These are phyloP conservation scores for Begonia masoniana DNA, from an alignment of 306 rosid genomes.

Conservation along the genomic window DNA sequence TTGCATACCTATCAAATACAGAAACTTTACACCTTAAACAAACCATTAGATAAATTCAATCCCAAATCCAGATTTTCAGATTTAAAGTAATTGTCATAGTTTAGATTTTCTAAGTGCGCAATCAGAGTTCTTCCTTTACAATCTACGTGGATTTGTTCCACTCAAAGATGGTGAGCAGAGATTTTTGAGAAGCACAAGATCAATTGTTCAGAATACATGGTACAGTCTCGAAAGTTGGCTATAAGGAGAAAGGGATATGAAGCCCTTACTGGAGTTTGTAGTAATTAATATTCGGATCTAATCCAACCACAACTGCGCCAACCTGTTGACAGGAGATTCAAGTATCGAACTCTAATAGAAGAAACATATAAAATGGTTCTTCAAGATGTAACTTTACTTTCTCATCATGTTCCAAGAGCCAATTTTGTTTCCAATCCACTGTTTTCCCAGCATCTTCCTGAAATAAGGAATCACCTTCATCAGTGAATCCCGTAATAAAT, in stretches of 20 bases:
- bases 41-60: no score
- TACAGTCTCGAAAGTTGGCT: no score
- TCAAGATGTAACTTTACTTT: slow-evolving; percentile 51
- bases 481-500: neutral
- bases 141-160: no score
- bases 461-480: slow-evolving; percentile 19
- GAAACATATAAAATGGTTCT: slow-evolving; percentile 12
- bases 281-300: slow-evolving; percentile 75
- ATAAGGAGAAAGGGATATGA: neutral
- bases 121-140: no score
- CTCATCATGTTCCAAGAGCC: slow-evolving; percentile 68
- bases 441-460: slow-evolving; percentile 75
- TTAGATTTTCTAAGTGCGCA: no score
- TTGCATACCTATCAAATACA: slow-evolving; percentile 52
- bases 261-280: slow-evolving; percentile 90
- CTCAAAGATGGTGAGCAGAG: no score
- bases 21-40: no score
- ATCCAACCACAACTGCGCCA: slow-evolving; percentile 96
- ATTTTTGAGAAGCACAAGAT: no score
- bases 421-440: slow-evolving; percentile 31
- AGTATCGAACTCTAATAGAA: slow-evolving; percentile 11
- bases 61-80: no score
- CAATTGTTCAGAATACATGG: no score
- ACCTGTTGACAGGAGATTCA: slow-evolving; percentile 45
- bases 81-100: no score